Evolutionary conservation across 805 yeast species (phyloP), one percentile per base, ranked within the genome.

Genomic region (Myxozyma neglecta): DNA sequence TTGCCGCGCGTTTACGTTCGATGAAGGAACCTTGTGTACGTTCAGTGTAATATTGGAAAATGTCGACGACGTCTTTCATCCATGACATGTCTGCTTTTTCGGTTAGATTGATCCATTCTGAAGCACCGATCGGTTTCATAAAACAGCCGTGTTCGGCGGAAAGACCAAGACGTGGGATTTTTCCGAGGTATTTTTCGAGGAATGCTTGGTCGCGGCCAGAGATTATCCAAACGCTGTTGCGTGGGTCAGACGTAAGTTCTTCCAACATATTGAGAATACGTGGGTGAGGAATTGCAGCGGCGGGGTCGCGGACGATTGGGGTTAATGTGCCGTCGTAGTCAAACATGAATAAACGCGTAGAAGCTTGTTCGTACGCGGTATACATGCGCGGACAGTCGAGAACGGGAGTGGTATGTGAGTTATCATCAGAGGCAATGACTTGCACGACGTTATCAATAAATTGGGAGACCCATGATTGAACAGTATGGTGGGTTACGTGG

Each of bases 131-230:
- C n/a, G 87, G 82, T 71, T 88, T 88, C 82, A 93, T 83, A 71
- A 94, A 94, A 71, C 97, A 93, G 7, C 99, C 99, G 74, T 94
- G 99, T 72, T 94, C 99, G 0, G 99, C 98, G 61, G 96, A 87
- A 57, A 94, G 79, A 1, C 97, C 97, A 39, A 94, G 77, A 1
- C 53, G 40, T 47, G 80, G 75, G 18, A 81, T 79, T 59, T 82
- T 79, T 65, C 97, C 97, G 64, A 92, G 77, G 94, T 97, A 91
- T 75, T 85, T 84, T 65, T 88, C 96, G 70, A 94, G 80, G 71
- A 94, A 94, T 54, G 80, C 83, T 76, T 89, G 96, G 74, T 94
- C 99, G 69, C 99, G 84, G 1, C 99, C 99, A 45, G 96, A 87
- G 63, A 94, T 93, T 66, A 94, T 84, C 99, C 99, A 94, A 47